Evolutionary conservation across 352 stramenopile genomes (phyloP).

Genomic region (Albugo candida): DNA sequence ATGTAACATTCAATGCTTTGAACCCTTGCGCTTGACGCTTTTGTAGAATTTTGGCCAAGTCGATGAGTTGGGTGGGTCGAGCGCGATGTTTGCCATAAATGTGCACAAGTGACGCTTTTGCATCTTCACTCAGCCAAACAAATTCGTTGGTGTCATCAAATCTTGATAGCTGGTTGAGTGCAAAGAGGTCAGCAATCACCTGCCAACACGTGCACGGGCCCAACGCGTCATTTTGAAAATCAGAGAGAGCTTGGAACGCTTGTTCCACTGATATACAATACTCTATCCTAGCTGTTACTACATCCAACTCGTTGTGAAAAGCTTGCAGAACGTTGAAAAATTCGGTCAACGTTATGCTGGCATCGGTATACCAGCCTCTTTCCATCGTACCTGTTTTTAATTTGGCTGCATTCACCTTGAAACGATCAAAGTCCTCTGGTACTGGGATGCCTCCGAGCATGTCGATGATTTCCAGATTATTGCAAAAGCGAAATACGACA

Average conservation of each 20-base stretch:
- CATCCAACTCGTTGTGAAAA: conserved; percentile 44
- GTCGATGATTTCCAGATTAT: conserved; percentile 67
- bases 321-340: conserved; percentile 49
- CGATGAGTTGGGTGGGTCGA: conserved; percentile 40
- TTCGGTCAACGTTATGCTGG: conserved; percentile 26
- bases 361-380: conserved; percentile 27
- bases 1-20: conserved; percentile 58
- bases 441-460: conserved; percentile 42
- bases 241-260: conserved; percentile 41
- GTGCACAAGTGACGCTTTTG: conserved; percentile 58
- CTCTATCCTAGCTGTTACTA: conserved; percentile 33
- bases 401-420: conserved; percentile 17
- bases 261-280: conserved; percentile 20
- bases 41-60: conserved; percentile 41
- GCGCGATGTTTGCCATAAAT: conserved; percentile 67
- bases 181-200: conserved; percentile 56
- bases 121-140: conserved; percentile 59
- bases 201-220: conserved; percentile 80
- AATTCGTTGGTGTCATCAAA: conserved; percentile 42
- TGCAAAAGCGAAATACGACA: conserved; percentile 61
- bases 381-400: conserved; percentile 7
- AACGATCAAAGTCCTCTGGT: conserved; percentile 36
- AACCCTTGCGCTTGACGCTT: conserved; percentile 62
- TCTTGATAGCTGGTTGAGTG: conserved; percentile 43
- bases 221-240: conserved; percentile 46